Conservation (phyloP, 371 early-diverging fungal species). For the Mucor saturninus region DNA sequence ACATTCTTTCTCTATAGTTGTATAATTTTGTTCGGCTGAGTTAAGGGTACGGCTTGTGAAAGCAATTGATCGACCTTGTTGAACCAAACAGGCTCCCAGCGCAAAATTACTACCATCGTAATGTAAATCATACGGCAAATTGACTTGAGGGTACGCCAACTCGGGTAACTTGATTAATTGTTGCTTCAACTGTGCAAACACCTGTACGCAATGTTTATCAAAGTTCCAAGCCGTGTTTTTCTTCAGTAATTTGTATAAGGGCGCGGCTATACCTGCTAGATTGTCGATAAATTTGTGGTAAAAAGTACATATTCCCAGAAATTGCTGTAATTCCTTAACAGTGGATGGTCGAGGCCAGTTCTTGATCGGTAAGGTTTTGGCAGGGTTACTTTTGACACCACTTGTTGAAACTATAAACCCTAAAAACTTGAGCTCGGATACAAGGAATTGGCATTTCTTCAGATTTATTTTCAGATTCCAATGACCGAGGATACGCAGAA, state of each 20-base stretch:
- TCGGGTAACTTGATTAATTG: neutral
- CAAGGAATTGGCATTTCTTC: neutral
- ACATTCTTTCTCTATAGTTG: slow-evolving; percentile 1
- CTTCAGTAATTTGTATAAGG: no score
- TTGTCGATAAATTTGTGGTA: no score
- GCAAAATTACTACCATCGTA: neutral
- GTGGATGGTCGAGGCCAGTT: no score
- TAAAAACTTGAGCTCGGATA: neutral
- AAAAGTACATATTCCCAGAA: no score
- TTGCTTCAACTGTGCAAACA: slow-evolving; percentile 19
- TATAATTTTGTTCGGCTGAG: slow-evolving; percentile 3
- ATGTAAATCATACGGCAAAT: slow-evolving; percentile 6
- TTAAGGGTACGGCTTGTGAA: slow-evolving; percentile 21
- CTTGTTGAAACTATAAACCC: neutral
- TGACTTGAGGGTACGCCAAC: slow-evolving; percentile 6
- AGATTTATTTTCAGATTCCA: neutral
- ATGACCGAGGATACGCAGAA: neutral
- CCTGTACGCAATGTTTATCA: no score
- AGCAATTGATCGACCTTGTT: slow-evolving; percentile 21
- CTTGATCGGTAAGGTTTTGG: no score
- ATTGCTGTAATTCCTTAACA: no score
- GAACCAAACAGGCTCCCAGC: slow-evolving; percentile 18
- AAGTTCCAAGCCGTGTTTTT: no score
- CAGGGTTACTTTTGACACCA: no score
- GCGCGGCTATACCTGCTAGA: no score